These are phyloP conservation scores for Chlorociboria aeruginascens DNA, from an alignment of 495 filamentous ascomycete species.

Conservation along the genomic window DNA sequence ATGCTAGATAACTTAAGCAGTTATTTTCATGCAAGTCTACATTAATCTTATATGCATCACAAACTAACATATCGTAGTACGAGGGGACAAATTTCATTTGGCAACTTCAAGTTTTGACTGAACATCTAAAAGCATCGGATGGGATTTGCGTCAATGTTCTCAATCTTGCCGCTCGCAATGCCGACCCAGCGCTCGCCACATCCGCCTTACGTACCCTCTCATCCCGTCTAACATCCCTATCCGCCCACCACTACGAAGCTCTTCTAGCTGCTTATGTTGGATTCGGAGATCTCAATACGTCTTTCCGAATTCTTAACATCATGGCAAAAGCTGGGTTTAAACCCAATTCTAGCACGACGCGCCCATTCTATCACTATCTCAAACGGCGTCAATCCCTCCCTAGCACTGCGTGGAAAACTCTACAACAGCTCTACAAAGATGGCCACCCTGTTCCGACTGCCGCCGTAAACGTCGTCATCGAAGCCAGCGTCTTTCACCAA, in stretches of 20 bases:
- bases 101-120: constrained; percentile 41
- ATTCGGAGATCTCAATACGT: constrained; percentile 38
- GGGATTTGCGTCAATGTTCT: constrained; percentile 55
- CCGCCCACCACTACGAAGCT: constrained; percentile 61
- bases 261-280: constrained; percentile 55
- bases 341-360: constrained; percentile 41
- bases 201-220: constrained; percentile 48
- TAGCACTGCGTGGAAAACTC: constrained; percentile 35
- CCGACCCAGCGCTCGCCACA: constrained; percentile 56
- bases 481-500: constrained; percentile 30
- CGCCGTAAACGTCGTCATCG: constrained; percentile 52
- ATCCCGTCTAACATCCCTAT: constrained; percentile 37
- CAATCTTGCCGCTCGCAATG: constrained; percentile 50
- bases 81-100: constrained; percentile 52
- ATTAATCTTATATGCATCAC: constrained; percentile 21
- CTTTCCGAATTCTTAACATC: constrained; percentile 51
- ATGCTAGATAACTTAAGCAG: constrained; percentile 57
- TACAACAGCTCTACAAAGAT: constrained; percentile 37
- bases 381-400: constrained; percentile 19
- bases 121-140: constrained; percentile 52
- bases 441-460: constrained; percentile 36
- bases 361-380: constrained; percentile 37
- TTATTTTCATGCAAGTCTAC: constrained; percentile 30
- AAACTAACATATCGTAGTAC: constrained; percentile 29
- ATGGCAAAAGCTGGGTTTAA: constrained; percentile 50